A percentile compares a stretch with the other conserved stretches of the same genome.
These are phyloP conservation scores for Rostrohypoxylon terebratum DNA, from an alignment of 495 filamentous ascomycete species.

Conservation along the genomic window DNA sequence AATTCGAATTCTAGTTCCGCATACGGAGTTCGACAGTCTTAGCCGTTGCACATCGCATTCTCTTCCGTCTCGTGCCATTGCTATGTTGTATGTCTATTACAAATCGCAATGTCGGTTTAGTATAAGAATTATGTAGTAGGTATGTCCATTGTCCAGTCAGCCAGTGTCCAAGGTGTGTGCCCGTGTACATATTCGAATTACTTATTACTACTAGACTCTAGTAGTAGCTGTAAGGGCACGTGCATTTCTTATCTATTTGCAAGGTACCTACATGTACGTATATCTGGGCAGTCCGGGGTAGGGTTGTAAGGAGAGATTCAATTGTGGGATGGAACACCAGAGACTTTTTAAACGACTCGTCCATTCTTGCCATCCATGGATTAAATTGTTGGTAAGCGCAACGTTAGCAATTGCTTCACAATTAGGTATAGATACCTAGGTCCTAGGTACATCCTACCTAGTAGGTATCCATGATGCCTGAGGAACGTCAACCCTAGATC, in stretches of 20 bases:
- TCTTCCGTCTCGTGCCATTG: not conserved
- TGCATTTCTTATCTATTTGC: conserved; percentile 7
- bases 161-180: no score
- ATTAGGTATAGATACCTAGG: no score
- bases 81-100: conserved; percentile 20
- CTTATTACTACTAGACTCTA: no score
- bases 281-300: conserved; percentile 3
- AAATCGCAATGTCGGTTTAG: conserved; percentile 17
- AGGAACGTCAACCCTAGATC: not conserved
- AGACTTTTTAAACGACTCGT: not conserved
- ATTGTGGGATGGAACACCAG: not conserved
- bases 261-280: not conserved
- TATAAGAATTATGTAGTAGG: not conserved
- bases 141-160: not conserved
- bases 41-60: conserved; percentile 7
- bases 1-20: conserved; percentile 3
- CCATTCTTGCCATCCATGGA: not conserved
- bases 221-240: conserved; percentile 2
- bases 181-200: not conserved
- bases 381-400: not conserved
- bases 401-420: not conserved
- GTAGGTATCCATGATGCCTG: no score
- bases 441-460: no score
- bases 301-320: conserved; percentile 3
- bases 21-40: not conserved